Evolutionary conservation across 257 asterid genomes (phyloP), one percentile per base, ranked within the genome.

Genomic region (Osmanthus fragrans): DNA sequence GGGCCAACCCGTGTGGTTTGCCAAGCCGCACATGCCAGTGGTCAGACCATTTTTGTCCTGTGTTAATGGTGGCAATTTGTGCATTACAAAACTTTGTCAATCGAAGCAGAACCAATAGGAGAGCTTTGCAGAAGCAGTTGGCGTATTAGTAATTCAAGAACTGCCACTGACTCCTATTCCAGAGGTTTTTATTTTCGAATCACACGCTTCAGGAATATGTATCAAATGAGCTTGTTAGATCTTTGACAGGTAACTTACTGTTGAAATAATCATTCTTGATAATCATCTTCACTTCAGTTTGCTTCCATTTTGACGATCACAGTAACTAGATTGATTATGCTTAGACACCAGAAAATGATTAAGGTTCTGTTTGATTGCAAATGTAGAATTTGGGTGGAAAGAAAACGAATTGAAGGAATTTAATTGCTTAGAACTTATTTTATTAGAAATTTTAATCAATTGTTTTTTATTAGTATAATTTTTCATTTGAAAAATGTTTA

Each of bases 51-150:
- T 32, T 32, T 32, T 2, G 34, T 2, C 34, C 34, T 2, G 4
- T 32, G 34, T 32, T 32, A 70, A 86, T 85, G 89, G 96, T 93
- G 80, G 92, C 93, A 27, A 49, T 93, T 82, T 93, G 97, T 80
- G 96, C 98, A 42, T 78, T 93, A 71, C 98, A 93, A 77, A 93
- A 90, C 83, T 88, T 89, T 82, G 97, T 90, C 64, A 85, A 89
- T 88, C 92, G 82, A 64, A 90, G 98, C 81, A 89, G 98, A 86
- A 89, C 93, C 60, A 93, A 93, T 80, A 91, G 97, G 84, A 89
- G 96, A 86, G 92, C 92, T 54, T 93, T 79, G 93, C 96, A 80
- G 98, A 91, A 79, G 91, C 96, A 2, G 96, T 97, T 66, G 98
- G 98, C 12, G 80, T 93, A 69, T 81, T 86, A 88, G 88, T 85